Conservation (phyloP, 2,329 filamentous ascomycete genomes). For the Claviceps sp. region DNA sequence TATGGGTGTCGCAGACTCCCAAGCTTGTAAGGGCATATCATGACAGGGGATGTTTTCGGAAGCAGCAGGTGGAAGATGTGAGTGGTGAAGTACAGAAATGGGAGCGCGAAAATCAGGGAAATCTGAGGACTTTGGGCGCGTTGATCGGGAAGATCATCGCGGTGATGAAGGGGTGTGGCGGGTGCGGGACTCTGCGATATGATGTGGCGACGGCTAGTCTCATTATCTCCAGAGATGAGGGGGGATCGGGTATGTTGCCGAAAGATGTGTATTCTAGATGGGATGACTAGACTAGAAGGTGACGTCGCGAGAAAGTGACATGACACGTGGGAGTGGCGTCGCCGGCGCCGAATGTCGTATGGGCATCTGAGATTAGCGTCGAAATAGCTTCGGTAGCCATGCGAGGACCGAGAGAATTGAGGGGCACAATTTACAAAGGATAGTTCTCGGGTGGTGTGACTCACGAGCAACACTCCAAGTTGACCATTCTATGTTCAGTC, state of each 20-base stretch:
- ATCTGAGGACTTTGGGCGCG: conserved; percentile 18
- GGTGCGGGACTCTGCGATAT: neutral
- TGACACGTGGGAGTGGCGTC: neutral
- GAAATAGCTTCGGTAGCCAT: neutral
- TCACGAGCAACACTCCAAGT: neutral
- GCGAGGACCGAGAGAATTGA: neutral
- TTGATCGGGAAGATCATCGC: conserved; percentile 15
- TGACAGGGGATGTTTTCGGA: conserved; percentile 20
- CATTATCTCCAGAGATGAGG: neutral
- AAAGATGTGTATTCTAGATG: conserved; percentile 4
- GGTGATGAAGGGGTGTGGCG: neutral
- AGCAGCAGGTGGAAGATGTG: conserved; percentile 20
- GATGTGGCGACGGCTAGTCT: neutral
- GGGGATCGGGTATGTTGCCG: neutral
- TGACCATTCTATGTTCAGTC: too few relatives aligned
- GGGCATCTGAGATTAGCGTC: neutral
- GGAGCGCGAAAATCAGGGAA: conserved; percentile 20
- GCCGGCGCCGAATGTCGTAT: neutral
- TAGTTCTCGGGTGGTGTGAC: neutral
- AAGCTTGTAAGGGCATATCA: conserved; percentile 34
- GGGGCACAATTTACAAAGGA: neutral
- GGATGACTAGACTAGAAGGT: neutral
- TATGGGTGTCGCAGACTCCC: conserved; percentile 33
- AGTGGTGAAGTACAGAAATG: conserved; percentile 17
- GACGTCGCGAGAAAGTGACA: neutral